A percentile compares a stretch with the other conserved stretches of the same genome.
Conservation (phyloP, 768 basidiomycete species). For the Cystobasidium ongulense region DNA sequence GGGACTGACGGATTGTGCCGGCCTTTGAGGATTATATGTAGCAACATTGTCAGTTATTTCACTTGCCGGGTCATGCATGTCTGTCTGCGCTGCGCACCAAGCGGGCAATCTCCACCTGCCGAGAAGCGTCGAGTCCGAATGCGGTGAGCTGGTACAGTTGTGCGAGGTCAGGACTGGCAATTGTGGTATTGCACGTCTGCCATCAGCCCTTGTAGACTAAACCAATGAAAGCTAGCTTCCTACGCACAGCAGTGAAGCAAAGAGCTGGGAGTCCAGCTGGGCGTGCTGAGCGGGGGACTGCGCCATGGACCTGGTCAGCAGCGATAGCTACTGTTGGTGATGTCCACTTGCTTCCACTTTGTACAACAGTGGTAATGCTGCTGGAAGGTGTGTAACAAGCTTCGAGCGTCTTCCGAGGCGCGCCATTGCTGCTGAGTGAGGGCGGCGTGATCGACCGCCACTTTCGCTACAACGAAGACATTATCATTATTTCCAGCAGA, state of each 20-base stretch:
- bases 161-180: slow-evolving; percentile 12
- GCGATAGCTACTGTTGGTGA: background rate
- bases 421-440: too few relatives aligned
- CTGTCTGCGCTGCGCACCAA: background rate
- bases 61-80: background rate
- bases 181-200: background rate
- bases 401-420: too few relatives aligned
- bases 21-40: background rate
- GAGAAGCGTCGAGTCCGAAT: slow-evolving; percentile 15
- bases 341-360: background rate
- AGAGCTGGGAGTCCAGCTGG: slow-evolving; percentile 14
- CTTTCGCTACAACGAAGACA: too few relatives aligned
- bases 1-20: slow-evolving; percentile 9
- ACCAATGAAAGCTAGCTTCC: background rate
- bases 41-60: background rate
- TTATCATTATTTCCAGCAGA: too few relatives aligned
- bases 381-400: too few relatives aligned
- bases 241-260: slow-evolving; percentile 23
- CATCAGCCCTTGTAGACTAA: background rate
- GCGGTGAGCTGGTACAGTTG: slow-evolving; percentile 17
- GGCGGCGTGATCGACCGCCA: too few relatives aligned
- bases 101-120: slow-evolving; percentile 25
- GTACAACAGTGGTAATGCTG: background rate
- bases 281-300: background rate
- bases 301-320: background rate